phyloP scores from a whole-genome alignment of 345 rosid species.

The Populus deltoides region DNA sequence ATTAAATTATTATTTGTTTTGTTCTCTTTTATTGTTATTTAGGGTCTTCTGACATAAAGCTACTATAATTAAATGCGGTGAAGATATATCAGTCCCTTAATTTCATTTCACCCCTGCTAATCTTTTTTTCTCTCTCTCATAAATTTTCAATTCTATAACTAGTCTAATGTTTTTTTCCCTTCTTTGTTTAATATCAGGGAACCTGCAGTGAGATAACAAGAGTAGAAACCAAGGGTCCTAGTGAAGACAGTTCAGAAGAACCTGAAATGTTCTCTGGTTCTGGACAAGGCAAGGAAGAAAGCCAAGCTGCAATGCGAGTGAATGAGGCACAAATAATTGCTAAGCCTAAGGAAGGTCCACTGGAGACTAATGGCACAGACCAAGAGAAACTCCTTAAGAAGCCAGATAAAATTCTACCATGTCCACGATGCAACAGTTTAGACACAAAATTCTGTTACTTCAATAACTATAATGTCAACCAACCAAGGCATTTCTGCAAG shows the following conservation, averaged over 20 bases:
- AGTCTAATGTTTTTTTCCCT: not conserved
- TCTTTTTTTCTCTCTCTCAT: not conserved
- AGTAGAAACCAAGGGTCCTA: constrained; percentile 16
- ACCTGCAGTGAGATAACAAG: constrained; percentile 19
- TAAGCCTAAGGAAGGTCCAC: constrained; percentile 45
- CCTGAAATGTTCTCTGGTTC: constrained; percentile 16
- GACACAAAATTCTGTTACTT: constrained; percentile 96
- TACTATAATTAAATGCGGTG: too few relatives aligned
- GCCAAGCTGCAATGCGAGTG: constrained; percentile 3
- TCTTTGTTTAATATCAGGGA: constrained; percentile 26
- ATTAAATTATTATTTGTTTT: not conserved
- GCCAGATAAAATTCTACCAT: constrained; percentile 78
- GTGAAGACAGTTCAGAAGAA: constrained; percentile 14
- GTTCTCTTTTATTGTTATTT: not conserved
- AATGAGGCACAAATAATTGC: constrained; percentile 24
- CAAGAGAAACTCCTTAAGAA: constrained; percentile 70
- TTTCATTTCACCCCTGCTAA: not conserved
- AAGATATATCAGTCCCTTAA: not conserved
- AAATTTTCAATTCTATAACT: not conserved
- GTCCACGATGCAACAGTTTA: constrained; percentile 93
- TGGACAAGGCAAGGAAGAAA: constrained; percentile 20
- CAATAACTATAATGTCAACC: constrained; percentile 90
- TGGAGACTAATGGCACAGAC: constrained; percentile 38
- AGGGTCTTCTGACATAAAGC: not conserved
- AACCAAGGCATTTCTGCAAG: constrained; percentile 92